Conservation (phyloP, 371 early-diverging fungal genomes). For the Nematocida ausubeli region DNA sequence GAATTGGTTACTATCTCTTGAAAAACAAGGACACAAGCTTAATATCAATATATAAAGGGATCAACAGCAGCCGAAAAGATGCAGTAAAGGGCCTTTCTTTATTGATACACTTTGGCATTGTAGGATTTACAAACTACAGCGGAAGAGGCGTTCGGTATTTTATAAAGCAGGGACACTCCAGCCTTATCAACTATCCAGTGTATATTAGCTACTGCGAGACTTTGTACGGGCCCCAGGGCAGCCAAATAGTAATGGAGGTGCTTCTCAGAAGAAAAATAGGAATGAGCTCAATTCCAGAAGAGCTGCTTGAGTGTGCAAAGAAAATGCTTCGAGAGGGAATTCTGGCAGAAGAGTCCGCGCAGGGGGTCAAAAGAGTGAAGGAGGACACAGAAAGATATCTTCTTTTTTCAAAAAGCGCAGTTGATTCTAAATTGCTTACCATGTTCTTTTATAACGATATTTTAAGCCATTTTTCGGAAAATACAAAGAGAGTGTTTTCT, state of each 20-base stretch:
- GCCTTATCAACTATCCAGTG: slow-evolving; percentile 24
- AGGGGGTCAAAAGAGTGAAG: background rate
- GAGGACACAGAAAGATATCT: background rate
- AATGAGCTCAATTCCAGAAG: background rate
- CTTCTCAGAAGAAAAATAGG: slow-evolving; percentile 8
- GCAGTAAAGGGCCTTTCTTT: slow-evolving; percentile 37
- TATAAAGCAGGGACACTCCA: background rate
- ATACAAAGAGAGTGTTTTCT: background rate
- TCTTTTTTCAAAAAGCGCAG: background rate
- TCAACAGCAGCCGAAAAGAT: background rate
- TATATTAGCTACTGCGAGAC: slow-evolving; percentile 18
- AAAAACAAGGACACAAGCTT: slow-evolving; percentile 12
- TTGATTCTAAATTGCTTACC: background rate
- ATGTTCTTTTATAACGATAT: background rate
- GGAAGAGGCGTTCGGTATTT: slow-evolving; percentile 21
- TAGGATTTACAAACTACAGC: slow-evolving; percentile 27
- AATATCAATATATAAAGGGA: background rate
- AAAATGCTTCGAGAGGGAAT: slow-evolving; percentile 19
- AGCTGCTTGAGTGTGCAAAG: background rate
- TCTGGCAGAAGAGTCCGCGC: slow-evolving; percentile 6
- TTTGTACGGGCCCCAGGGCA: background rate
- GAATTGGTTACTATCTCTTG: slow-evolving; percentile 19
- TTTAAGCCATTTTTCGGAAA: background rate
- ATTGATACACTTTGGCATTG: slow-evolving; percentile 40
- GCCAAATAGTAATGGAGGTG: slow-evolving; percentile 6